Evolutionary conservation across 148 eudicot species (phyloP).

Genomic region (Fagopyrum tataricum): DNA sequence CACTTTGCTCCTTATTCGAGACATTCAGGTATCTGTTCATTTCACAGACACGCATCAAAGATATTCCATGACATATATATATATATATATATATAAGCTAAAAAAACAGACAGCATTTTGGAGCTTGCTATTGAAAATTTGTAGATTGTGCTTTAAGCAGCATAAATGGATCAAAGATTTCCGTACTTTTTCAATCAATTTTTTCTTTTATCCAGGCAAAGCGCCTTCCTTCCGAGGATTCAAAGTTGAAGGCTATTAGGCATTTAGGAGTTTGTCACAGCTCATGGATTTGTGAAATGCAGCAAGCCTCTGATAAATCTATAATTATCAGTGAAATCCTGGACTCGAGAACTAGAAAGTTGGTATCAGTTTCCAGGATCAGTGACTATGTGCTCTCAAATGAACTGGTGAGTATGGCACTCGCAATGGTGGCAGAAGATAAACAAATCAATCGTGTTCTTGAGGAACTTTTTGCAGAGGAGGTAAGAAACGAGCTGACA

Average conservation of each 20-base stretch:
- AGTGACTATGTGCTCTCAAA: slow-evolving; percentile 93
- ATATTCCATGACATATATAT: too few relatives aligned
- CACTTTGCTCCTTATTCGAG: slow-evolving; percentile 84
- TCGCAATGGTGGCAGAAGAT: slow-evolving; percentile 98
- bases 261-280: slow-evolving; percentile 67
- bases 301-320: slow-evolving; percentile 83
- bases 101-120: too few relatives aligned
- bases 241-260: slow-evolving; percentile 36
- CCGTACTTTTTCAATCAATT: too few relatives aligned
- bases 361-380: slow-evolving; percentile 85
- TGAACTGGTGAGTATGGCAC: slow-evolving; percentile 96
- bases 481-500: slow-evolving; percentile 57
- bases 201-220: slow-evolving; percentile 52
- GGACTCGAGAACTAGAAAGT: slow-evolving; percentile 90
- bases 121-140: too few relatives aligned
- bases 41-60: background rate
- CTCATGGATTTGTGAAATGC: slow-evolving; percentile 86
- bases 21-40: slow-evolving; percentile 57
- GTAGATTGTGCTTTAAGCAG: too few relatives aligned
- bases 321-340: slow-evolving; percentile 89
- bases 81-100: background rate
- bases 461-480: slow-evolving; percentile 91
- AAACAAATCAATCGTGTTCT: slow-evolving; percentile 93
- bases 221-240: slow-evolving; percentile 54
- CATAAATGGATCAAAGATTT: too few relatives aligned